Evolutionary conservation across 768 basidiomycete species (phyloP), one percentile per base, ranked within the genome.

Genomic region (Termitomyces sp.): DNA sequence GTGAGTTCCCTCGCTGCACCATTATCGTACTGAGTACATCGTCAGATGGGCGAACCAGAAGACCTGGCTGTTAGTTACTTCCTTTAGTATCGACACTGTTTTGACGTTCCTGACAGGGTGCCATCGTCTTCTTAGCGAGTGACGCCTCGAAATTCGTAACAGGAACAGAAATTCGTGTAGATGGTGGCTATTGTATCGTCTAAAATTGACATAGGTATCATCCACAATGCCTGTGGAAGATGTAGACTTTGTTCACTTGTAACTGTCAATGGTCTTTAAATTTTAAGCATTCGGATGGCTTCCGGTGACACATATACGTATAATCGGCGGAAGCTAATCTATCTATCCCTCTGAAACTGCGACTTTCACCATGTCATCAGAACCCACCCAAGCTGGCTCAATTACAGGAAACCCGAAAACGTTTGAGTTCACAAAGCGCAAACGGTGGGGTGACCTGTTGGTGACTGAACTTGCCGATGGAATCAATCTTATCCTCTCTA

Each of bases 121-220:
- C 95, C 26, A 80, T 96, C 64, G 90, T 98, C 56, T 96, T 89
- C 71, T 80, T 98, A 18, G 86, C 88, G 8, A 93, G 90, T 61
- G 94, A 97, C 70, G 92, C 94, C 6, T 90, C 89, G 53, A 83
- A 81, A 56, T 98, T 94, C 72, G 87, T 93, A 78, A 96, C 95
- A 3, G 94, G 94, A 9, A 75, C 88, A 18, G 92, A 92, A 64
- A 73, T 92, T 57, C 85, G 87, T 9, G 84, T 97, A 47, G 95
- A 98, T 66, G 94, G 94, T 20, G 94, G 94, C 6, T 95, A 95
- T 73, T 92, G 90, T 43, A 20, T 52, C 16, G 46, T 60, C 14
- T 60, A 36, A 56, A 35, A 22, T 20, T 38, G 38, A 20, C 16
- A 53, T 40, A 4, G 13, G 49, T 22, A 35, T 5, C 22, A 28